phyloP scores from a whole-genome alignment of 2,329 filamentous ascomycete genomes.

The Domatiomyces globalis region DNA sequence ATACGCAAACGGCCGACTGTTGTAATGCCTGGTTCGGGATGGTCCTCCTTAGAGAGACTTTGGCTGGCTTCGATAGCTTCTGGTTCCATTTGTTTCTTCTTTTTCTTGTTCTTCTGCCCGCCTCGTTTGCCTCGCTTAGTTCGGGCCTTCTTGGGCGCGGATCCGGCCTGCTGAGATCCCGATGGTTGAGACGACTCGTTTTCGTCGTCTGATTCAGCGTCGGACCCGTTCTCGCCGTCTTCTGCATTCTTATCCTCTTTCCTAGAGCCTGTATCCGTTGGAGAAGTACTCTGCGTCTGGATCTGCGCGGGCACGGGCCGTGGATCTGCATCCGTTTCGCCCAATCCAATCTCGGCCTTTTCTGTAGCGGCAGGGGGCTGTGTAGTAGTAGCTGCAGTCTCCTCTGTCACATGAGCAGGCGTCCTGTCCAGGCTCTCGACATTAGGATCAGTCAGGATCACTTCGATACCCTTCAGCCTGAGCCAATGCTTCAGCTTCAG shows the following conservation, averaged over 20 bases:
- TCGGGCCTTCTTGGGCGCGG: slow-evolving; percentile 6
- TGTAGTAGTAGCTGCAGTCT: background rate
- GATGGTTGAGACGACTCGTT: slow-evolving; percentile 1
- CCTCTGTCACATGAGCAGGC: background rate
- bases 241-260: background rate
- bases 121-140: slow-evolving; percentile 21
- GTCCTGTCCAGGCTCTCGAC: slow-evolving; percentile 5
- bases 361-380: background rate
- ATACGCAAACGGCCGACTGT: slow-evolving; percentile 49
- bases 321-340: background rate
- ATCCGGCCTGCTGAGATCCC: slow-evolving; percentile 1
- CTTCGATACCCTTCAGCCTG: slow-evolving; percentile 11
- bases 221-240: slow-evolving; percentile 4
- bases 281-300: background rate
- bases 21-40: slow-evolving; percentile 46
- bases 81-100: slow-evolving; percentile 21
- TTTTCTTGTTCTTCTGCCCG: slow-evolving; percentile 19
- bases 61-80: slow-evolving; percentile 15
- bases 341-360: background rate
- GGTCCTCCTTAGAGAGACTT: slow-evolving; percentile 27
- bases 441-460: slow-evolving; percentile 4
- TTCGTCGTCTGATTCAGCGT: slow-evolving; percentile 15
- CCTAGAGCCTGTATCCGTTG: background rate
- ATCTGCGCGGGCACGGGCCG: background rate
- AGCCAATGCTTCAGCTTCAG: slow-evolving; percentile 11